phyloP scores from a whole-genome alignment of 1,284 basidiomycete genomes.

The Cutaneotrichosporon arboriforme region DNA sequence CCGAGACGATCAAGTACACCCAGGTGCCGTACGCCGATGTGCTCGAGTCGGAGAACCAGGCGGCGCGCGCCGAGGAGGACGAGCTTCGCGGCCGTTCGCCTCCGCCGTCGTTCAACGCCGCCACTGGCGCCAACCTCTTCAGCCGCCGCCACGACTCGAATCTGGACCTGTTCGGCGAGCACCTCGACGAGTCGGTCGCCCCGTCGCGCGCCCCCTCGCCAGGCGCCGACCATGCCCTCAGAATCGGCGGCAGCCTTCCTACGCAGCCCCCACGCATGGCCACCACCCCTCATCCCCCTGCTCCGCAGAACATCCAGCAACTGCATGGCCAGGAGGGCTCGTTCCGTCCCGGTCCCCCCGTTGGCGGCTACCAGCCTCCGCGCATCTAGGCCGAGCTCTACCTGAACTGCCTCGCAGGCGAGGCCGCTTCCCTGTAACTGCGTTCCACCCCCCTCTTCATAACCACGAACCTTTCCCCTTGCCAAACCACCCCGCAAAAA shows the following conservation, averaged over 20 bases:
- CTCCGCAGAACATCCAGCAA: constrained; percentile 1
- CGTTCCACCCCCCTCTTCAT: neutral
- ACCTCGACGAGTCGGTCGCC: constrained; percentile 12
- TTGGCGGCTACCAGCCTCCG: neutral
- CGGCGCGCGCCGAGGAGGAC: constrained; percentile 16
- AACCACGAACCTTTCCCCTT: neutral
- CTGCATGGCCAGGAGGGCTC: neutral
- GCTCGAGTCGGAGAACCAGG: constrained; percentile 48
- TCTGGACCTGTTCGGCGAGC: constrained; percentile 41
- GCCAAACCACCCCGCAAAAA: too few species aligned
- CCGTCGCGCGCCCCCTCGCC: constrained; percentile 20
- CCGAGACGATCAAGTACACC: constrained; percentile 59
- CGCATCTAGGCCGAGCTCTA: neutral
- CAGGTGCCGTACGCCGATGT: constrained; percentile 66
- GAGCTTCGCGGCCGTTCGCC: constrained; percentile 16
- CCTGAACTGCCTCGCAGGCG: neutral
- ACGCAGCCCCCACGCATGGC: neutral
- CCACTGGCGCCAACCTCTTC: constrained; percentile 29
- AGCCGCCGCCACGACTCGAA: constrained; percentile 36
- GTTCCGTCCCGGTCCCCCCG: neutral
- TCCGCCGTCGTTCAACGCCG: constrained; percentile 42
- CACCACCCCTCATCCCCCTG: neutral
- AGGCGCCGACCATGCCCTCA: constrained; percentile 5
- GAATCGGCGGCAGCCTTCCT: constrained; percentile 4
- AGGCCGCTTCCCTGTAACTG: constrained; percentile 1